Percentiles rank a stretch among this genome's conserved stretches.
These are phyloP conservation scores for Musa balbisiana DNA, from an alignment of 202 grass and related monocot genomes.

Conservation along the genomic window DNA sequence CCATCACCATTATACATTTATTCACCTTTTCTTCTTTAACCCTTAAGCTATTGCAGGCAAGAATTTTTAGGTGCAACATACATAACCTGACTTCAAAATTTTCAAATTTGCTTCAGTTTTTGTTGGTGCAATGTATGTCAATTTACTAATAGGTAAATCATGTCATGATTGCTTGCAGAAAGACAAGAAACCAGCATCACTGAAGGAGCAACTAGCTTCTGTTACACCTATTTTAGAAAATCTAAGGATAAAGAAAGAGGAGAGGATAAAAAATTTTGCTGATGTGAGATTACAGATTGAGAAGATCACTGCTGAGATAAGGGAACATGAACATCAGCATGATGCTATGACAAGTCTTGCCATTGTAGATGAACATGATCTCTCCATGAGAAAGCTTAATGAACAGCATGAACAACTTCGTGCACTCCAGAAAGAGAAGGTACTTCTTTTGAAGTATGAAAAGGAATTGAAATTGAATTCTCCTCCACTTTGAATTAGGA, in stretches of 20 bases:
- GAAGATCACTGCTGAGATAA: slow-evolving; percentile 62
- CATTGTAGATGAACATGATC: slow-evolving; percentile 57
- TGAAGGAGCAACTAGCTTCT: slow-evolving; percentile 69
- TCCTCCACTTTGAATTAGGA: too few species aligned
- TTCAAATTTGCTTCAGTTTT: too few species aligned
- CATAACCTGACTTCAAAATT: too few species aligned
- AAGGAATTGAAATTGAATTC: neutral
- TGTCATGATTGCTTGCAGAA: slow-evolving; percentile 36
- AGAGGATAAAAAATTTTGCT: slow-evolving; percentile 58
- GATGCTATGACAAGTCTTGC: slow-evolving; percentile 15
- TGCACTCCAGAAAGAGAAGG: slow-evolving; percentile 91
- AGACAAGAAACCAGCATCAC: slow-evolving; percentile 48
- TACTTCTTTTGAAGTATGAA: slow-evolving; percentile 24
- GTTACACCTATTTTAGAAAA: slow-evolving; percentile 58
- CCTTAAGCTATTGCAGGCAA: too few species aligned
- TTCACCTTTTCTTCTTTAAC: too few species aligned
- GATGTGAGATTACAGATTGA: slow-evolving; percentile 64
- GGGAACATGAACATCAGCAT: slow-evolving; percentile 36
- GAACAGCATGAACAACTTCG: slow-evolving; percentile 56
- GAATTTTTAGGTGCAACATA: too few species aligned
- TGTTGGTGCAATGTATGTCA: too few species aligned
- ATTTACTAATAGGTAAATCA: too few species aligned
- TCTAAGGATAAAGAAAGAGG: slow-evolving; percentile 63
- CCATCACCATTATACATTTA: too few species aligned
- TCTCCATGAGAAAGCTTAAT: slow-evolving; percentile 60